phyloP scores from a whole-genome alignment of 192 early-diverging fungal genomes.

The Glomus cerebriforme region DNA sequence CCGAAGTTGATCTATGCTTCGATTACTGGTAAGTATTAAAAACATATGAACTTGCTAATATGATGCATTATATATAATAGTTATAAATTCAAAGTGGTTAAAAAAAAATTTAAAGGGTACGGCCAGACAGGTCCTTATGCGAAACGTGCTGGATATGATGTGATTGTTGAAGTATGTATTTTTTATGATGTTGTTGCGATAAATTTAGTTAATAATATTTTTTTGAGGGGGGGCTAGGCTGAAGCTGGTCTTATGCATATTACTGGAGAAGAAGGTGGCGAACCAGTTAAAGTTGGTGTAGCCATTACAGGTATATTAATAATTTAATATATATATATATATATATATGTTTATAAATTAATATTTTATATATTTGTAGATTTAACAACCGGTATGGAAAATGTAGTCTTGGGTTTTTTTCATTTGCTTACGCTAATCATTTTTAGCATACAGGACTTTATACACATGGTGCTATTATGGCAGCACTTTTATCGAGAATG shows the following conservation, averaged over 20 bases:
- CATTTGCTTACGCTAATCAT: background rate
- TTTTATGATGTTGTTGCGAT: background rate
- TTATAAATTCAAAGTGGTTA: background rate
- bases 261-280: constrained; percentile 80
- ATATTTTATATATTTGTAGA: constrained; percentile 40
- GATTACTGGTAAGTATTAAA: constrained; percentile 56
- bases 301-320: constrained; percentile 81
- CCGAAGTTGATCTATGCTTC: constrained; percentile 86
- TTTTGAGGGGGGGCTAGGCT: constrained; percentile 40
- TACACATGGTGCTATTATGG: constrained; percentile 88
- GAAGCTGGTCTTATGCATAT: constrained; percentile 97
- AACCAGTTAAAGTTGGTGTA: constrained; percentile 94
- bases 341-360: background rate
- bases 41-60: background rate
- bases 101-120: constrained; percentile 58
- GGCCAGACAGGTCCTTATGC: constrained; percentile 86
- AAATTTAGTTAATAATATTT: background rate
- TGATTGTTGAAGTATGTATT: constrained; percentile 65
- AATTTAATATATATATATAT: background rate
- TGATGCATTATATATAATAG: background rate
- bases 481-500: constrained; percentile 73
- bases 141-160: constrained; percentile 85
- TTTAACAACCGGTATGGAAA: constrained; percentile 54
- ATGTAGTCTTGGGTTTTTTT: background rate
- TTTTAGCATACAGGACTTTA: constrained; percentile 64